A percentile compares a stretch with the other conserved stretches of the same genome.
phyloP scores from a whole-genome alignment of 2,329 filamentous ascomycete genomes.

The Aureobasidium sp. region DNA sequence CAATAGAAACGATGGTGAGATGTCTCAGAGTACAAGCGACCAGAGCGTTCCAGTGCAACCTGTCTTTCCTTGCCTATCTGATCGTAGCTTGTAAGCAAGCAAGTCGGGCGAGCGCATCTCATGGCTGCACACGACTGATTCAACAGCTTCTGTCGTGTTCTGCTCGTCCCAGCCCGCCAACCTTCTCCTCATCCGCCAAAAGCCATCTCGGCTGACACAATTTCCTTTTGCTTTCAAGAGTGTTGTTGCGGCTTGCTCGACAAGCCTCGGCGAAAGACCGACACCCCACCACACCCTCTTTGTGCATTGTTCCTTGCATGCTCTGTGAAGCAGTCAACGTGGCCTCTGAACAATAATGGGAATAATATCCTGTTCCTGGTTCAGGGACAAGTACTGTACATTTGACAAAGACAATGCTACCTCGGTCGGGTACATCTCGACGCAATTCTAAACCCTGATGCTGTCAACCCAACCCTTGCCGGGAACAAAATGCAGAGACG shows the following conservation, averaged over 20 bases:
- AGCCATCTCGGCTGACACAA: too few relatives aligned
- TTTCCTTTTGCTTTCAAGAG: too few relatives aligned
- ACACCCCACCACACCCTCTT: too few relatives aligned
- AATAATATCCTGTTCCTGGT: too few relatives aligned
- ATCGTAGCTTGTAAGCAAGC: neutral
- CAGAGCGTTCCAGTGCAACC: slow-evolving; percentile 6
- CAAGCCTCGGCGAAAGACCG: too few relatives aligned
- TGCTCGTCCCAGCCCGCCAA: neutral
- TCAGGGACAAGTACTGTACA: neutral
- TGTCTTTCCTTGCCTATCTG: neutral
- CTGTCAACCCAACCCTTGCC: neutral
- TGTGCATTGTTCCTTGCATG: too few relatives aligned
- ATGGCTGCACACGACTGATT: slow-evolving; percentile 3
- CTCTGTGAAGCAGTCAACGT: too few relatives aligned
- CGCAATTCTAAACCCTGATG: neutral
- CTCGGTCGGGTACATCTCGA: neutral
- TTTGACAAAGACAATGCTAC: too few relatives aligned
- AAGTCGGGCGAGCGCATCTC: neutral
- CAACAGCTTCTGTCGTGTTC: neutral
- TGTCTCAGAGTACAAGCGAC: slow-evolving; percentile 7
- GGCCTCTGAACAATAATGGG: too few relatives aligned
- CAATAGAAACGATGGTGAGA: slow-evolving; percentile 11
- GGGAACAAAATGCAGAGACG: neutral
- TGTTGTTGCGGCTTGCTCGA: too few relatives aligned
- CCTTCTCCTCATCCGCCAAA: neutral